Evolutionary conservation across 371 early-diverging fungal genomes (phyloP).

Genomic region (Funneliformis caledonium): DNA sequence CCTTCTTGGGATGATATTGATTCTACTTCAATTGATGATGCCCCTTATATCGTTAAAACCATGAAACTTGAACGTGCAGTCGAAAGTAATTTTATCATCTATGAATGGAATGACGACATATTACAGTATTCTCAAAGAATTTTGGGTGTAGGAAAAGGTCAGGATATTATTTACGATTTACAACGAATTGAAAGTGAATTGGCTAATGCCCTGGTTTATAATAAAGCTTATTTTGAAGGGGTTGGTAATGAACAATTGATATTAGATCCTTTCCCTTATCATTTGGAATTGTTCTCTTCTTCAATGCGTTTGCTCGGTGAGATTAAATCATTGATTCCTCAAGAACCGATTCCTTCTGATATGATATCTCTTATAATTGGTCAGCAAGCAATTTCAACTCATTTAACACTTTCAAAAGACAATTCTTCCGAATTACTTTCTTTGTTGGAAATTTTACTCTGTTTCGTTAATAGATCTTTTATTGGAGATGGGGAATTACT

Average conservation of each 20-base stretch:
- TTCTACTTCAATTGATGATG: too few relatives aligned
- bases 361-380: conserved; percentile 8
- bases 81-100: conserved; percentile 8
- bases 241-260: conserved; percentile 24
- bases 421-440: conserved; percentile 37
- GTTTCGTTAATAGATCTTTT: conserved; percentile 38
- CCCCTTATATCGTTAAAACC: background rate
- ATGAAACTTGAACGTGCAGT: background rate
- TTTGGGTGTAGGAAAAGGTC: conserved; percentile 33
- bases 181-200: conserved; percentile 35
- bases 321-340: conserved; percentile 39
- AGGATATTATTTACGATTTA: conserved; percentile 37
- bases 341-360: conserved; percentile 32
- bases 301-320: conserved; percentile 14
- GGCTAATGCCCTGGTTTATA: conserved; percentile 12
- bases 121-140: conserved; percentile 36
- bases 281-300: conserved; percentile 36
- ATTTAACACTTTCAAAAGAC: conserved; percentile 1
- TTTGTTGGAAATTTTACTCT: conserved; percentile 38
- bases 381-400: background rate
- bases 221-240: conserved; percentile 33
- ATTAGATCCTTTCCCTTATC: conserved; percentile 38
- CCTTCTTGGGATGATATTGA: conserved; percentile 5
- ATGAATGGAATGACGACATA: conserved; percentile 31
- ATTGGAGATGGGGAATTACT: conserved; percentile 22